Conservation (phyloP, 805 yeast genomes). For the Candida berthetii region DNA sequence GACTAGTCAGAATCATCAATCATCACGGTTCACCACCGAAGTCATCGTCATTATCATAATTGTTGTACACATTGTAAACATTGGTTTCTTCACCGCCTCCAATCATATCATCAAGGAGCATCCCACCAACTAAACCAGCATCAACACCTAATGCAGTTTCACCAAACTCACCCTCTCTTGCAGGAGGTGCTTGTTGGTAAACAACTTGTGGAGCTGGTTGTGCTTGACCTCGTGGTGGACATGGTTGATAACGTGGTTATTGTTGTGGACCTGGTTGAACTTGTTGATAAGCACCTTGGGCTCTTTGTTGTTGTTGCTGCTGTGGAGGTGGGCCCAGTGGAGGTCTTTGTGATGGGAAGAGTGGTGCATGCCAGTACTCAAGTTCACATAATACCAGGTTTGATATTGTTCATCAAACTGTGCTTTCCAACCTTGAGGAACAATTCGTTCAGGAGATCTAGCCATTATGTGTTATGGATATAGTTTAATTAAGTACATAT, state of each 20-base stretch:
- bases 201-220: constrained; percentile 27
- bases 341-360: constrained; percentile 37
- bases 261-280: constrained; percentile 8
- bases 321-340: constrained; percentile 4
- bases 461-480: no score
- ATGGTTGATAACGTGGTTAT: constrained; percentile 12
- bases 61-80: neutral
- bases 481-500: no score
- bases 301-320: constrained; percentile 7
- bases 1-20: constrained; percentile 15
- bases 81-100: neutral
- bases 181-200: constrained; percentile 8
- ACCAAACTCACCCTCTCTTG: constrained; percentile 19
- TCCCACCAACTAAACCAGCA: constrained; percentile 23
- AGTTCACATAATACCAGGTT: constrained; percentile 78
- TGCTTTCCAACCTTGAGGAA: constrained; percentile 72
- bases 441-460: constrained; percentile 28
- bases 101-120: constrained; percentile 18
- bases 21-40: constrained; percentile 29
- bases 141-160: constrained; percentile 19
- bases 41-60: constrained; percentile 14
- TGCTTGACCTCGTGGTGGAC: constrained; percentile 9
- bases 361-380: constrained; percentile 70
- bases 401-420: constrained; percentile 64
- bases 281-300: constrained; percentile 10